Conservation (phyloP, 352 stramenopile species). For the Pythium grandisporangium region DNA sequence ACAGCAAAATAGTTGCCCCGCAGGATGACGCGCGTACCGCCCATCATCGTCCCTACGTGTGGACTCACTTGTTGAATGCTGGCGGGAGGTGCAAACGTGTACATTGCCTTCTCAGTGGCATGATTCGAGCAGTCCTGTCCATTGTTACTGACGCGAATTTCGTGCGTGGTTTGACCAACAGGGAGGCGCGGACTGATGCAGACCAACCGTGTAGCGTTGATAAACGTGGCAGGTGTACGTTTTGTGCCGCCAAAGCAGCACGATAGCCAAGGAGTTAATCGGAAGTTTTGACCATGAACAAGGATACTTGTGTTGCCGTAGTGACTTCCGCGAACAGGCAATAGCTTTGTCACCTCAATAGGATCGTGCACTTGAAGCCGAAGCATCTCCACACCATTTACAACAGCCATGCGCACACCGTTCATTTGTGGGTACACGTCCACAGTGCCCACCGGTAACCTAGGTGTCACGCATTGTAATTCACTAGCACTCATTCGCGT, state of each 20-base stretch:
- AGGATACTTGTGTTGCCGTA: conserved; percentile 29
- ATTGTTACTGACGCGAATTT: conserved; percentile 58
- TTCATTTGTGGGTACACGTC: conserved; percentile 11
- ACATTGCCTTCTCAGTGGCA: conserved; percentile 13
- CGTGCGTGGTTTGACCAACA: conserved; percentile 19
- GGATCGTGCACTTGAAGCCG: conserved; percentile 7
- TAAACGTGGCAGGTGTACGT: conserved; percentile 41
- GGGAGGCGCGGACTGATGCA: conserved; percentile 34
- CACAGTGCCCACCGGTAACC: conserved; percentile 3
- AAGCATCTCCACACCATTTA: background rate
- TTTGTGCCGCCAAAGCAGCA: conserved; percentile 62
- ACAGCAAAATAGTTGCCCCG: conserved; percentile 27
- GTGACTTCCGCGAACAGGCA: conserved; percentile 16
- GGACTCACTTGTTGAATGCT: conserved; percentile 23
- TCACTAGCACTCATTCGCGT: conserved; percentile 9
- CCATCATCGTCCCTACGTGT: conserved; percentile 23
- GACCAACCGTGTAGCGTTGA: conserved; percentile 47
- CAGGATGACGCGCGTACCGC: conserved; percentile 38
- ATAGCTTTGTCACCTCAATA: conserved; percentile 10
- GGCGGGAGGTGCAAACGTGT: conserved; percentile 29
- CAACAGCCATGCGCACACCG: conserved; percentile 3
- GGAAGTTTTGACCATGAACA: conserved; percentile 40
- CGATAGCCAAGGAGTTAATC: conserved; percentile 31
- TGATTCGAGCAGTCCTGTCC: conserved; percentile 43
- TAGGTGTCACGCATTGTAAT: conserved; percentile 15